These are phyloP conservation scores for Stagonosporopsis vannaccii DNA, from an alignment of 2,329 filamentous ascomycete species.

Conservation along the genomic window DNA sequence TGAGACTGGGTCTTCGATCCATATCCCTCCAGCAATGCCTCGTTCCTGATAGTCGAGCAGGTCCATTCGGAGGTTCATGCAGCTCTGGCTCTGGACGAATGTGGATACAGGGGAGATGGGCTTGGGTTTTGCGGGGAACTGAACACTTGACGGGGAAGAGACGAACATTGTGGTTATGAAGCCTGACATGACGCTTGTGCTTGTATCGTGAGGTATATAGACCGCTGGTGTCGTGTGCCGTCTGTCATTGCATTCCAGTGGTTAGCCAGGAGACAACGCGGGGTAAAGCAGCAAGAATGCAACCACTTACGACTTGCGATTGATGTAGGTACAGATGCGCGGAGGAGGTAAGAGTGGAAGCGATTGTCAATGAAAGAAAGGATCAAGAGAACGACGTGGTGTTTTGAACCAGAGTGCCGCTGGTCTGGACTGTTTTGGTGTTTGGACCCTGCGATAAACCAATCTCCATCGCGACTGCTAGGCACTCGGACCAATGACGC, in stretches of 20 bases:
- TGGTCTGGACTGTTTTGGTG: conserved; percentile 21
- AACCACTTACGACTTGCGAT: conserved; percentile 18
- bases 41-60: conserved; percentile 23
- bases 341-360: conserved; percentile 1
- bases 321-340: background rate
- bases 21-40: conserved; percentile 19
- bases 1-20: conserved; percentile 9
- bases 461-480: conserved; percentile 21
- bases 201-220: conserved; percentile 30
- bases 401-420: conserved; percentile 8
- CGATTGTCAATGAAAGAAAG: background rate
- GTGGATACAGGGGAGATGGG: conserved; percentile 55
- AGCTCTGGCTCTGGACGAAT: conserved; percentile 54
- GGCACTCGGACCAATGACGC: conserved; percentile 23
- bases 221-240: conserved; percentile 23
- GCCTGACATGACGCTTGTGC: conserved; percentile 66
- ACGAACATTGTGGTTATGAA: conserved; percentile 85
- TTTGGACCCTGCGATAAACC: conserved; percentile 16
- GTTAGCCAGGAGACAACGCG: conserved; percentile 42
- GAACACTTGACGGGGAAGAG: conserved; percentile 40
- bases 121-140: conserved; percentile 41
- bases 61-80: conserved; percentile 36
- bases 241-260: conserved; percentile 39
- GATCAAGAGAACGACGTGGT: conserved; percentile 7
- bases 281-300: conserved; percentile 29